These are phyloP conservation scores for Penicillium sp. DNA, from an alignment of 2,329 filamentous ascomycete genomes.

Conservation along the genomic window DNA sequence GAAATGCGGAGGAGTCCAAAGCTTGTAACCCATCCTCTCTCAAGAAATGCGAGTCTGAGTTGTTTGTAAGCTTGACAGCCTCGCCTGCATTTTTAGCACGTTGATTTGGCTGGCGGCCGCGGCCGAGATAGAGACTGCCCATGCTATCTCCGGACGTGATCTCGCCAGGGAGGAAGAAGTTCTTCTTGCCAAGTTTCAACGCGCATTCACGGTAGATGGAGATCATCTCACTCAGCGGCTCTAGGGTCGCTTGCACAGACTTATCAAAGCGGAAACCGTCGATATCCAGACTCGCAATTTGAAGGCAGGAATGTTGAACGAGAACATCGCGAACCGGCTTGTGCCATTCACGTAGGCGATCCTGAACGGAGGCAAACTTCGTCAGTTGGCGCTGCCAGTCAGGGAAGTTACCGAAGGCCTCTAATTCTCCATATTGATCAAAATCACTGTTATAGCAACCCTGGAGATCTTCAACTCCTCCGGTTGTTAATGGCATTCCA, in stretches of 20 bases:
- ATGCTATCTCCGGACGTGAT: conserved; percentile 63
- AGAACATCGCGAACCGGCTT: conserved; percentile 58
- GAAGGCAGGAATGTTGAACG: conserved; percentile 62
- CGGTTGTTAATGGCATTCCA: conserved; percentile 60
- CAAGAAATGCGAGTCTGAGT: conserved; percentile 49
- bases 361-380: conserved; percentile 67
- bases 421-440: conserved; percentile 63
- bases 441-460: conserved; percentile 65
- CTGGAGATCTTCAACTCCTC: conserved; percentile 46
- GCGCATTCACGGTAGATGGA: conserved; percentile 60
- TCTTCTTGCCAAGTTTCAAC: conserved; percentile 55
- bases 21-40: conserved; percentile 54
- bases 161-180: conserved; percentile 65
- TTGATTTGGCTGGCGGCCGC: conserved; percentile 58
- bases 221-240: conserved; percentile 60
- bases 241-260: conserved; percentile 62
- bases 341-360: conserved; percentile 64
- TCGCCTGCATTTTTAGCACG: conserved; percentile 40
- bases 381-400: conserved; percentile 64
- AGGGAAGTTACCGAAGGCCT: conserved; percentile 62
- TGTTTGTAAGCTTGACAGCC: conserved; percentile 52
- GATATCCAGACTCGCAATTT: conserved; percentile 60
- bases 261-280: conserved; percentile 68
- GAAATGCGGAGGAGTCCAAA: conserved; percentile 62
- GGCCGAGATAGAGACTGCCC: conserved; percentile 60